These are phyloP conservation scores for Brachypodium distachyon DNA, from an alignment of 202 grass and related monocot species.

Conservation along the genomic window DNA sequence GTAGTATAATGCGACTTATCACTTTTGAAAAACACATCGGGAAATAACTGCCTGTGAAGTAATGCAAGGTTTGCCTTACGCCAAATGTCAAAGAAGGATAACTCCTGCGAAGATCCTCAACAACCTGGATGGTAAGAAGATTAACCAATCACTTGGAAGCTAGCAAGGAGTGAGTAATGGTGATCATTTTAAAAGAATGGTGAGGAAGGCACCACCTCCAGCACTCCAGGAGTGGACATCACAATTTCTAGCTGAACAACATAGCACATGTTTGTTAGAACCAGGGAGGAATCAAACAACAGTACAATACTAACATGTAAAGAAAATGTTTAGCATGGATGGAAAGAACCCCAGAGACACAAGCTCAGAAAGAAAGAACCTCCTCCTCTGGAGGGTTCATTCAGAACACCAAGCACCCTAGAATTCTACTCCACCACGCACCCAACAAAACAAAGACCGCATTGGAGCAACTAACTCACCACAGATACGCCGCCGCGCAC, in stretches of 20 bases:
- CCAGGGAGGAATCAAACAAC: not conserved
- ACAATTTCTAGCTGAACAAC: constrained; percentile 75
- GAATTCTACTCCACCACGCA: not conserved
- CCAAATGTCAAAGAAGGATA: constrained; percentile 73
- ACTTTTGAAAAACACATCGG: not conserved
- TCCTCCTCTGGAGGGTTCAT: not conserved
- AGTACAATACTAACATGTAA: not conserved
- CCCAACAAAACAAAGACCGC: not conserved
- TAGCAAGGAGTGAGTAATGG: not conserved
- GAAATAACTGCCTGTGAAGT: not conserved
- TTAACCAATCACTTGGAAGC: not conserved
- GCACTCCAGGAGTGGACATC: constrained; percentile 56
- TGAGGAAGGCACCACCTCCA: constrained; percentile 48
- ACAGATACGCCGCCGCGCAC: constrained; percentile 66
- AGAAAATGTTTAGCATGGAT: not conserved
- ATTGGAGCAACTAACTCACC: constrained; percentile 29
- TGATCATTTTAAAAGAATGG: not conserved
- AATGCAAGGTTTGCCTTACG: constrained; percentile 17
- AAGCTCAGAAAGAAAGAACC: not conserved
- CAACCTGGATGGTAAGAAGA: constrained; percentile 29
- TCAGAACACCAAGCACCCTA: not conserved
- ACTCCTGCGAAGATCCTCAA: constrained; percentile 48
- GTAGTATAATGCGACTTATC: not conserved
- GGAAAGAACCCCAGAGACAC: not conserved
- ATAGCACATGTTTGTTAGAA: not conserved